phyloP scores from a whole-genome alignment of 176 grass and related monocot species.

The Pontederia crassipes region DNA sequence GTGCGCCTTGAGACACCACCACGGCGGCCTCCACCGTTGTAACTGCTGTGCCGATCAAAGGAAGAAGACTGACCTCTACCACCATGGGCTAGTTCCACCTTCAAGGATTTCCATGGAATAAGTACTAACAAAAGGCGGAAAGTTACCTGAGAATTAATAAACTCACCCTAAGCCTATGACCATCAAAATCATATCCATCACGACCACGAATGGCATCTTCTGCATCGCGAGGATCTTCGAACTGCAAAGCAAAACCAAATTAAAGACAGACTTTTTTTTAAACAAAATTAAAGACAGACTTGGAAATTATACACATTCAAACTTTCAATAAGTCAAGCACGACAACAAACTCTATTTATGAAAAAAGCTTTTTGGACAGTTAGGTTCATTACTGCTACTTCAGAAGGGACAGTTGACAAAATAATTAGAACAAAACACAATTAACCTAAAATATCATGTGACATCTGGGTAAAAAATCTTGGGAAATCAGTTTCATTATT shows the following conservation, averaged over 20 bases:
- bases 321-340: no score
- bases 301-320: no score
- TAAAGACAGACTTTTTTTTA: background rate
- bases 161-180: constrained; percentile 62
- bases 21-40: constrained; percentile 40
- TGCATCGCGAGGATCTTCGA: constrained; percentile 89
- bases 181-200: constrained; percentile 95
- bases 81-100: constrained; percentile 95
- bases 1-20: constrained; percentile 78
- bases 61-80: constrained; percentile 66
- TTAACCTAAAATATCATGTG: no score
- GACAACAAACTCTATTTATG: no score
- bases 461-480: no score
- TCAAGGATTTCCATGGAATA: background rate
- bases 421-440: no score
- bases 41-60: constrained; percentile 29
- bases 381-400: no score
- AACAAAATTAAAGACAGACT: no score
- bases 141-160: background rate
- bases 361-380: no score
- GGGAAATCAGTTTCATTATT: no score
- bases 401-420: no score
- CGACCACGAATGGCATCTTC: constrained; percentile 78
- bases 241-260: constrained; percentile 28
- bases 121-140: background rate